Evolutionary conservation across 1,284 basidiomycete genomes (phyloP), one percentile per base, ranked within the genome.

Genomic region (Apiotrichum sp.): DNA sequence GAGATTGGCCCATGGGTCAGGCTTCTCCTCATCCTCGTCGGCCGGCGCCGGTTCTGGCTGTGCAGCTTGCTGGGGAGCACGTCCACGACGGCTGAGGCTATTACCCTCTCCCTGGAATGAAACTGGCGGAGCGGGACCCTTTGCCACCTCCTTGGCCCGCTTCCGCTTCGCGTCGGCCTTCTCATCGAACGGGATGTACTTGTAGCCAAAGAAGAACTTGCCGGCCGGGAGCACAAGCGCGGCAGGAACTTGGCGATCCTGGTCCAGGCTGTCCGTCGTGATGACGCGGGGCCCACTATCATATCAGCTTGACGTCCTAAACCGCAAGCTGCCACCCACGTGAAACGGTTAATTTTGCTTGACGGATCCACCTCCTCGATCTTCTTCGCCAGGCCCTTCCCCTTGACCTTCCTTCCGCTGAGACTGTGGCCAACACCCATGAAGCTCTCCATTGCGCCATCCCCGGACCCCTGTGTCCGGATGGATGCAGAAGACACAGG

Each of bases 201-300:
- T 86, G 78, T 87, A 97, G 8, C 93, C 93, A 69, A 97, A 96
- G 80, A 97, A 96, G 31, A 96, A 80, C 65, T 93, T 88, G 22
- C 96, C 96, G 62, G 88, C 87, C 0, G 95, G 93, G 34, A 99
- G 79, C 64, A 89, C 87, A 47, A 99, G 80, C 1, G 91, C 86
- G 0, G 91, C 92, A 1, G 96, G 93, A 5, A 89, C 90, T 72
- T 88, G 87, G 52, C 80, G 81, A 40, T 88, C 87, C 66, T 90
- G 86, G 70, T 76, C 63, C 10, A 91, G 76, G 31, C 84, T 85
- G 53, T 86, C 86, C 55, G 88, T 90, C 0, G 92, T 92, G 50
- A 98, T 84, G 47, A 98, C 84, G 35, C 84, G 84, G 22, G 86
- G 86, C 72, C 89, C 84, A 65, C 93, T 97, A 62, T 3, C 11